Evolutionary conservation across 345 rosid species (phyloP), one percentile per base, ranked within the genome.

Genomic region (Noccaea caerulescens): DNA sequence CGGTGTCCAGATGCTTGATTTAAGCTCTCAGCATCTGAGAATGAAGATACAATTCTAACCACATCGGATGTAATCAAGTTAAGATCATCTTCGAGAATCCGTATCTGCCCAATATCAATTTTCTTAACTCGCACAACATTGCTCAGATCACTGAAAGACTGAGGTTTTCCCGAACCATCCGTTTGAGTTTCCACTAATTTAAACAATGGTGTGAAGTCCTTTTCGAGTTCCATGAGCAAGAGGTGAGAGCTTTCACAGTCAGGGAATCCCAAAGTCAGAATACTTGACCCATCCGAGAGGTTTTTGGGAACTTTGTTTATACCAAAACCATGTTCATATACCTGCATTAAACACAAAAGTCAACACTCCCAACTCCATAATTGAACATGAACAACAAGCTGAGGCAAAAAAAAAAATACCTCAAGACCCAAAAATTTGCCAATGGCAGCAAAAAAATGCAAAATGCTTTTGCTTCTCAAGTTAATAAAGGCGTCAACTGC

Each of bases 361-460:
- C 39, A 69, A 56, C 52, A 36, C 58, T 56, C 27, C 16, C 18
- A 65, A 18, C 36, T 57, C 63, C 37, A 38, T 51, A 33, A 47
- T 0, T 50, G 38, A 76, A 64, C 63, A 44, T 51, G 3, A 65
- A 52, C 30, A 56, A 49, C 27, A 65, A 38, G 20, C 25, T 39
- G 46, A 50, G 12, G 39, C 13, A 51, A 55, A 34, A 58, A 34
- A 10, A 43, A 20, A 49, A 57, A 64, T 84, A 90, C 99, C 95
- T 84, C 87, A n/a, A 95, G 98, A 76, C 98, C 99, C 76, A 95
- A 84, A 70, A 89, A 95, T 72, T 88, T 87, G 80, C 96, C 95
- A 79, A 88, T 81, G 56, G 93, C 83, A 58, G 99, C 97, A 74
- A 89, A 84, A 46, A 92, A 76, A 63, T 88, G 93, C 80, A 90